Percentiles rank a stretch among this genome's conserved stretches.
These are phyloP conservation scores for Tulasnella calospora DNA, from an alignment of 768 basidiomycete genomes.

Conservation along the genomic window DNA sequence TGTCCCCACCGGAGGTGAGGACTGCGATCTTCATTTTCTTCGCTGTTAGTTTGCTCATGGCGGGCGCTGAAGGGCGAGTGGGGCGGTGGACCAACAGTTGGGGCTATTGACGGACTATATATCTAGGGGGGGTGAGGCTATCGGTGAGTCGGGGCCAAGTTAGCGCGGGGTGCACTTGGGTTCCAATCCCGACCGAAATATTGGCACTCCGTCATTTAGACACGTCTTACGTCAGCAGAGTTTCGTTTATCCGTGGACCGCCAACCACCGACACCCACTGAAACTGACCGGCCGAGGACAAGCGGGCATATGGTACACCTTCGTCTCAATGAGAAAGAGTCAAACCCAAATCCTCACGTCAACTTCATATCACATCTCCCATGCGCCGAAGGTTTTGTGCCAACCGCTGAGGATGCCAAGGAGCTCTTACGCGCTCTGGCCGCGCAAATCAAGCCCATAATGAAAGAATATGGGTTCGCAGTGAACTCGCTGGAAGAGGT, in stretches of 20 bases:
- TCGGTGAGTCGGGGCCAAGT: constrained; percentile 5
- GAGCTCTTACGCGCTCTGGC: constrained; percentile 73
- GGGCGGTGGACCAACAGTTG: neutral
- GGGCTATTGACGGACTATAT: neutral
- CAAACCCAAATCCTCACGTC: constrained; percentile 69
- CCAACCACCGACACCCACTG: constrained; percentile 2
- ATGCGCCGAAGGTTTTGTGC: constrained; percentile 37
- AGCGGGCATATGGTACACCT: constrained; percentile 58
- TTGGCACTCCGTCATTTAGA: constrained; percentile 10
- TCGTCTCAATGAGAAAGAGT: constrained; percentile 61
- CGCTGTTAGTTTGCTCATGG: neutral
- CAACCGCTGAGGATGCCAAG: constrained; percentile 52
- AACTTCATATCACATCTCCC: constrained; percentile 69
- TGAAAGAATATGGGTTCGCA: constrained; percentile 48
- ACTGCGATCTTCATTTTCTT: constrained; percentile 80
- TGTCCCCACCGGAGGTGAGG: constrained; percentile 94
- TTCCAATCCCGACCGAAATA: constrained; percentile 6
- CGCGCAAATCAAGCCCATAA: constrained; percentile 76
- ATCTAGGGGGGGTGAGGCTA: neutral
- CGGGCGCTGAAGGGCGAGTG: neutral
- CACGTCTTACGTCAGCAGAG: neutral
- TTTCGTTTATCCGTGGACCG: neutral
- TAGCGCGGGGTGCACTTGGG: neutral
- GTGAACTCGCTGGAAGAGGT: constrained; percentile 84
- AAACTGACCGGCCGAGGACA: neutral